Percentiles rank a stretch among this genome's conserved stretches.
These are phyloP conservation scores for Zoysia japonica DNA, from an alignment of 176 grass and related monocot genomes.

Conservation along the genomic window DNA sequence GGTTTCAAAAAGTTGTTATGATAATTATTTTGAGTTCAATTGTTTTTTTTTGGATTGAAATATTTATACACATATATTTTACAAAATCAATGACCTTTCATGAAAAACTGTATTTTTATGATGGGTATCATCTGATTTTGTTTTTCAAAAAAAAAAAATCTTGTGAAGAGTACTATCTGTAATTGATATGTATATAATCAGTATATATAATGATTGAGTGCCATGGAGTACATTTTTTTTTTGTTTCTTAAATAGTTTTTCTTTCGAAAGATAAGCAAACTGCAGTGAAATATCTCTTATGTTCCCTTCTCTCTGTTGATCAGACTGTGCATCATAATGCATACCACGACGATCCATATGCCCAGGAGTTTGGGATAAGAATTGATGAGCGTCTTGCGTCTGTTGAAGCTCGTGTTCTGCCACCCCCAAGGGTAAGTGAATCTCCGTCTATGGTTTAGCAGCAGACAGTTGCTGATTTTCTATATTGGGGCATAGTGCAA, in stretches of 20 bases:
- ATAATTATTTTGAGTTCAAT: background rate
- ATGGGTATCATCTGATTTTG: background rate
- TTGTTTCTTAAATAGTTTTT: slow-evolving; percentile 27
- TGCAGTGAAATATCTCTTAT: slow-evolving; percentile 3
- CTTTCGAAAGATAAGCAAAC: slow-evolving; percentile 7
- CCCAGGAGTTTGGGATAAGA: slow-evolving; percentile 87
- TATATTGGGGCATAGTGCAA: slow-evolving; percentile 6
- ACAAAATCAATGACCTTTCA: background rate
- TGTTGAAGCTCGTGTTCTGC: slow-evolving; percentile 89
- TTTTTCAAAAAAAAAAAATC: background rate
- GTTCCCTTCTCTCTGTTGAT: slow-evolving; percentile 20
- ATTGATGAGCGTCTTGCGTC: slow-evolving; percentile 79
- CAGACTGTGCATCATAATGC: slow-evolving; percentile 93
- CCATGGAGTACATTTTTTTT: background rate
- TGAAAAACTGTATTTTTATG: background rate
- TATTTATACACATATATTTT: background rate
- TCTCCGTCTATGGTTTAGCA: slow-evolving; percentile 23
- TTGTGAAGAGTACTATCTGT: background rate
- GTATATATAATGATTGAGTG: slow-evolving; percentile 9
- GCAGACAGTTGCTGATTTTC: background rate
- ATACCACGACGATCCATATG: slow-evolving; percentile 78
- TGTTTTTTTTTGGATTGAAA: background rate
- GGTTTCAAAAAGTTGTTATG: background rate
- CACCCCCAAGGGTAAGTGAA: slow-evolving; percentile 67
- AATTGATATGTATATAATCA: too few species aligned